Base-by-base conservation (phyloP, 1,139 yeast species). In the Taiozyma onychis region DNA sequence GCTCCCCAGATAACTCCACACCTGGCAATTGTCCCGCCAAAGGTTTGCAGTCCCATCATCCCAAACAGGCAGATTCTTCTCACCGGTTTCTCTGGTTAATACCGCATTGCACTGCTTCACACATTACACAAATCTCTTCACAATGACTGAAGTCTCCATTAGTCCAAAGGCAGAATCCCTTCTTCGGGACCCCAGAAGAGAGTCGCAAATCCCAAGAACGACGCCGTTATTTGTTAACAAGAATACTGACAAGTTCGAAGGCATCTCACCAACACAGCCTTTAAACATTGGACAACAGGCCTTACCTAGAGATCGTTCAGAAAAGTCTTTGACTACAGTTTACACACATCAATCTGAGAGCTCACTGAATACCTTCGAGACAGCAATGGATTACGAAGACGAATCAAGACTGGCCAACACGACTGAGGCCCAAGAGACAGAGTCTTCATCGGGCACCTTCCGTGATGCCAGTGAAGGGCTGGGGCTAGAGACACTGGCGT, bases 251-350 rank as follows among this genome's bases (percentile, higher is more conserved):
- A 39, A 45, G 41, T 47, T 51, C n/a, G 49, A 46, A n/a, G 60
- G 48, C 13, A 51, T 59, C 6, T 60, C 64, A 2, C 64, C 64
- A 1, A 60, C 64, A 6, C 47, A 58, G 46, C 64, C 64, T 6
- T 43, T 60, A 45, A 56, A 58, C 39, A 47, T 54, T 41, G 41
- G 46, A 28, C 43, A 39, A 5, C 35, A 32, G 9, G n/a, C 14
- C 14, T 24, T 39, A 35, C 34, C 46, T 45, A 39, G 16, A 2
- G 44, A 48, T 11, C 43, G 41, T n/a, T 48, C 54, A 13, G 48
- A 46, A 13, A 50, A 49, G 9, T 55, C 59, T 2, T 44, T 57
- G 16, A 42, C 28, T 2, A 50, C 59, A 5, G 42, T 51, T 22
- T 16, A 51, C 16, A 44, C 54, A 5, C 53, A 52, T 37, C 44